Evolutionary conservation across 179 eudicot species (phyloP), one percentile per base, ranked within the genome.

Genomic region (Beta lomatogona): DNA sequence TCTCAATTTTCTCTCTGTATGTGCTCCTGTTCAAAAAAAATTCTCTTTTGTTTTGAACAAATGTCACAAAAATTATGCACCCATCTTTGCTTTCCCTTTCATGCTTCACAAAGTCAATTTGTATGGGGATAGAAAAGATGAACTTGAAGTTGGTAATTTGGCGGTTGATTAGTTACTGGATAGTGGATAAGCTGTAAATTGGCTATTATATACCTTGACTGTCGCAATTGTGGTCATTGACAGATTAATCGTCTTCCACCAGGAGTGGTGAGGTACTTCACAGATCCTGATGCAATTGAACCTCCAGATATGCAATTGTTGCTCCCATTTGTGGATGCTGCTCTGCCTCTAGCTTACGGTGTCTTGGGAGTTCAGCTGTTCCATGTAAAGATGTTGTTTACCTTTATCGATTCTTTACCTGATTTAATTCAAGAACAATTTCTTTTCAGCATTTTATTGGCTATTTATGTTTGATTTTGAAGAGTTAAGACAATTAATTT

Each of bases 221-320:
- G 21, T 76, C 5, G 52, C 31, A 16, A 65, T 64, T 75, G 81
- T 80, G 28, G 28, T 63, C 73, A 77, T 85, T 86, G 61, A 84
- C 93, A 96, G 99, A 84, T 96, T 78, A 93, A 89, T 85, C 91
- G 97, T 81, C 98, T 94, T 87, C 98, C 99, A 78, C 98, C 99
- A 15, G 98, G 94, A 89, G 91, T 94, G 65, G 97, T 93, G 66
- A 93, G 88, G 87, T 96, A 96, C 88, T 96, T 93, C 90, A 96
- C 99, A 71, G 98, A 96, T 86, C 98, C 99, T 69, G 83, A 96
- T 88, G 98, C 97, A 50, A 81, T 91, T 76, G 97, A 94, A 76
- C 94, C 99, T 79, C 98, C 99, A 70, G 99, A 96, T 84, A 90
- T 96, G 98, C 93, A 91, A 86, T 92, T 93, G 81, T 82, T 96